Conservation (phyloP, 345 rosid genomes). For the Pugionium dolabratum region DNA sequence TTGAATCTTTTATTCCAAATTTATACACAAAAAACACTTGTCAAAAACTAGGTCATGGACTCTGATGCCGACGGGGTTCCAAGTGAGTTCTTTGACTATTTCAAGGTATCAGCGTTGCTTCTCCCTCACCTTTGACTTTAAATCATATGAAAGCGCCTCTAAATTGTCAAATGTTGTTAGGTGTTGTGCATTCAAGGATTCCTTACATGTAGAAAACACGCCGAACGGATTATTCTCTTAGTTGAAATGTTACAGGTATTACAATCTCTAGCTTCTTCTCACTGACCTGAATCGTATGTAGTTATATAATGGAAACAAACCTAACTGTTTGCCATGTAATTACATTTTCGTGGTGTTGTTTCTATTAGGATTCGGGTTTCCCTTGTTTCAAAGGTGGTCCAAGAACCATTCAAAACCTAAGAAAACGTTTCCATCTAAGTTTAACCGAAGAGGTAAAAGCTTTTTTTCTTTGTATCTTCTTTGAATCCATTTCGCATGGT, state of each 20-base stretch:
- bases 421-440: conserved; percentile 92
- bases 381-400: conserved; percentile 99
- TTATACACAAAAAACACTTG: conserved; percentile 2
- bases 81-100: conserved; percentile 99
- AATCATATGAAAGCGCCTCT: neutral
- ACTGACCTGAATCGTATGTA: neutral
- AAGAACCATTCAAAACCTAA: conserved; percentile 84
- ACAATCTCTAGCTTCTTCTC: conserved; percentile 17
- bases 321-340: conserved; percentile 5
- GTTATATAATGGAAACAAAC: neutral
- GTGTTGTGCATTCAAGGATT: conserved; percentile 98
- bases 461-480: neutral
- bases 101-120: conserved; percentile 61
- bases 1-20: neutral
- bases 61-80: conserved; percentile 99
- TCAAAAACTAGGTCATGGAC: conserved; percentile 81
- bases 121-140: conserved; percentile 2
- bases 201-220: conserved; percentile 96
- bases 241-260: conserved; percentile 99
- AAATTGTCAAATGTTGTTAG: conserved; percentile 45
- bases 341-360: conserved; percentile 27
- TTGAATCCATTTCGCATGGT: neutral
- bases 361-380: conserved; percentile 87
- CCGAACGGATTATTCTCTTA: conserved; percentile 91
- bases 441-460: conserved; percentile 90